Evolutionary conservation across 257 asterid species (phyloP).

Genomic region (Solanum gracilifrons): DNA sequence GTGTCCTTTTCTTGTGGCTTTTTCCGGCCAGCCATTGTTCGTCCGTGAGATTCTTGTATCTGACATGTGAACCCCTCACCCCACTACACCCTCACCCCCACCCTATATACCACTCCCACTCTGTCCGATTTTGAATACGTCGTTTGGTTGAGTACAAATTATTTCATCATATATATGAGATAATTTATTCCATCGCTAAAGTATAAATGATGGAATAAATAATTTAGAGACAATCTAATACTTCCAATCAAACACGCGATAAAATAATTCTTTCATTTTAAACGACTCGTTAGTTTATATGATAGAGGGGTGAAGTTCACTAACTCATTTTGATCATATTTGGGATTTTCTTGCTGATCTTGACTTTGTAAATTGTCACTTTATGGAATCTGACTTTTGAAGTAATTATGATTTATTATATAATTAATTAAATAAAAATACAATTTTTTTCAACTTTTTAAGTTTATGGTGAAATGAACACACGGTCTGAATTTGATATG

Average conservation of each 20-base stretch:
- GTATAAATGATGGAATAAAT: too few species aligned
- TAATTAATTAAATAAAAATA: background rate
- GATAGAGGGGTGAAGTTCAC: background rate
- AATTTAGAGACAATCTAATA: too few species aligned
- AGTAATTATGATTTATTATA: background rate
- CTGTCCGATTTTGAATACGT: background rate
- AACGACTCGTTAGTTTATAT: too few species aligned
- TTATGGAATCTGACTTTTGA: background rate
- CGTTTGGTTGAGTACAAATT: fast-evolving
- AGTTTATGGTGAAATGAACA: background rate
- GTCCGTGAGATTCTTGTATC: conserved; percentile 39
- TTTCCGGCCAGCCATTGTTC: conserved; percentile 2
- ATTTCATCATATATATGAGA: too few species aligned
- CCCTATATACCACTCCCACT: background rate
- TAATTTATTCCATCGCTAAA: fast-evolving
- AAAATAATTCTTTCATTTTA: too few species aligned
- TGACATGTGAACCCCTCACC: background rate
- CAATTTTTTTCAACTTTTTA: background rate
- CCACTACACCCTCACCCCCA: background rate
- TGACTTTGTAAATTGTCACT: background rate
- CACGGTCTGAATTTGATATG: background rate
- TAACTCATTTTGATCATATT: background rate
- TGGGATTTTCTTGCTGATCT: background rate
- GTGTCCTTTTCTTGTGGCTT: conserved; percentile 55
- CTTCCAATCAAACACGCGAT: too few species aligned